phyloP scores from a whole-genome alignment of 306 rosid species.

The Sophora flavescens region DNA sequence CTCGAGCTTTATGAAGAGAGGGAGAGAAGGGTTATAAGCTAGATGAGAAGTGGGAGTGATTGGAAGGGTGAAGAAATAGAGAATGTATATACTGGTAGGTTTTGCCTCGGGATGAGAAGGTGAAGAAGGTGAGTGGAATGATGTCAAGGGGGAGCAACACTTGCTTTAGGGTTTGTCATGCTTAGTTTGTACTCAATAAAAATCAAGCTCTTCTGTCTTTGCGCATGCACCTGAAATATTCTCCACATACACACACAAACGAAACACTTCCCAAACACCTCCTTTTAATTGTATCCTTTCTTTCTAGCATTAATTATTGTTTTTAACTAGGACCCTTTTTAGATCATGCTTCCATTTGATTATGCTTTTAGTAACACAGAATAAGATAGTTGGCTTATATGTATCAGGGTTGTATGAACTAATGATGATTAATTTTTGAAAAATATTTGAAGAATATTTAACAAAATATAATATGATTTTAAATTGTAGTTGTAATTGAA shows the following conservation, averaged over 20 bases:
- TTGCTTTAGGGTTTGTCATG: slow-evolving; percentile 97
- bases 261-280: slow-evolving; percentile 60
- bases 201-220: slow-evolving; percentile 57
- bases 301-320: slow-evolving; percentile 64
- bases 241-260: slow-evolving; percentile 50
- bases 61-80: slow-evolving; percentile 48
- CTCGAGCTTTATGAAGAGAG: neutral
- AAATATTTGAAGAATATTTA: neutral
- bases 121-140: slow-evolving; percentile 99
- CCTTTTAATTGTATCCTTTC: slow-evolving; percentile 63
- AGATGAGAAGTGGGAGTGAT: slow-evolving; percentile 31
- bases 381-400: slow-evolving; percentile 84
- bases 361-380: slow-evolving; percentile 53
- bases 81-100: slow-evolving; percentile 73
- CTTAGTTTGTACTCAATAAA: slow-evolving; percentile 90
- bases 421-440: slow-evolving; percentile 43
- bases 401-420: slow-evolving; percentile 42
- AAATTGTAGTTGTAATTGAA: no score
- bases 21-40: neutral
- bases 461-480: no score
- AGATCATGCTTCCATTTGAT: slow-evolving; percentile 66
- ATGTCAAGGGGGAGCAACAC: slow-evolving; percentile 86
- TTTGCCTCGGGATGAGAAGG: slow-evolving; percentile 87
- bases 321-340: slow-evolving; percentile 60
- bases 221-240: slow-evolving; percentile 98